Conservation (phyloP, 2,329 filamentous ascomycete genomes). For the Penicillium hesseltinei region DNA sequence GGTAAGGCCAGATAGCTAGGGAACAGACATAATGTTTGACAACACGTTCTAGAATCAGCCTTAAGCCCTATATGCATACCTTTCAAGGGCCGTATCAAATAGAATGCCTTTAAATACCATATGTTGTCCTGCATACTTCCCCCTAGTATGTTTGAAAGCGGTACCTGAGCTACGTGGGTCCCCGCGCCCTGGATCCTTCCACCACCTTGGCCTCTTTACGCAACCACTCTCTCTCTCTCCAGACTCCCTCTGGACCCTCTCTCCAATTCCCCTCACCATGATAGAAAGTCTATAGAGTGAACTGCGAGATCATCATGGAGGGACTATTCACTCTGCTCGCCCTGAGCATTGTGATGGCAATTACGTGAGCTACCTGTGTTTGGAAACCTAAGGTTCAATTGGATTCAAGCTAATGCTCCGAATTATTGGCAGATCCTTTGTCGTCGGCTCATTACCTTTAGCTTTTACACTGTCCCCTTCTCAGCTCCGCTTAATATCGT, state of each 20-base stretch:
- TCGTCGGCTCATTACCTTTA: constrained; percentile 85
- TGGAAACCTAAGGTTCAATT: neutral
- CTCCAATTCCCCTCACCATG: constrained; percentile 22
- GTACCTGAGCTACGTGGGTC: constrained; percentile 22
- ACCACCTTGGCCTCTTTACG: constrained; percentile 14
- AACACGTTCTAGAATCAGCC: neutral
- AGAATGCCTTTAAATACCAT: neutral
- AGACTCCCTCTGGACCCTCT: neutral
- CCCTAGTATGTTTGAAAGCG: constrained; percentile 19
- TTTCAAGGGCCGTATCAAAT: neutral
- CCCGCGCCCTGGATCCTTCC: constrained; percentile 3
- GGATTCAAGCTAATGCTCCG: constrained; percentile 5
- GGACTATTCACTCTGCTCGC: constrained; percentile 64
- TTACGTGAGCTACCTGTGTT: constrained; percentile 51
- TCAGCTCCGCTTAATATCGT: constrained; percentile 84
- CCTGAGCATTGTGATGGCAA: constrained; percentile 64
- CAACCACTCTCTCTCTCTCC: neutral
- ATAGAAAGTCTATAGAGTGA: constrained; percentile 29
- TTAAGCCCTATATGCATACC: neutral
- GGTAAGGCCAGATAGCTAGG: neutral
- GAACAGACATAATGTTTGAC: neutral
- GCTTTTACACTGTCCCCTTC: constrained; percentile 84
- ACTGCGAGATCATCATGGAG: constrained; percentile 51
- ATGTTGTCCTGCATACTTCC: neutral
- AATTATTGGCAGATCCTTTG: constrained; percentile 69